Conservation (phyloP, 169 alveolate genomes). For the Plasmodium gonderi region DNA sequence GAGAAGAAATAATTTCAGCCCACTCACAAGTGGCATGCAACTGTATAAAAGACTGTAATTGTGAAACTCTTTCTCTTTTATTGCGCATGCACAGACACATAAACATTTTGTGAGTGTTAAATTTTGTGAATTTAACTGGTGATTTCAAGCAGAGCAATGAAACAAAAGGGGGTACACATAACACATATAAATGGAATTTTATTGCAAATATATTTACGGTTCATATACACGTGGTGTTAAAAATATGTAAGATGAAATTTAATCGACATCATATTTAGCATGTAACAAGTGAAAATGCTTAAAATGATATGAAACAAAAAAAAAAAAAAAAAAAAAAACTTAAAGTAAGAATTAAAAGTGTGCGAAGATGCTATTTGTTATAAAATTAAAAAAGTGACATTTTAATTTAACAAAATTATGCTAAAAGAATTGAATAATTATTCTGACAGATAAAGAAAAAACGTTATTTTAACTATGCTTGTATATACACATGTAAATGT, state of each 20-base stretch:
- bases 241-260: background rate
- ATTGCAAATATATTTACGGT: background rate
- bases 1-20: background rate
- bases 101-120: background rate
- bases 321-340: background rate
- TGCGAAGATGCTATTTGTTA: background rate
- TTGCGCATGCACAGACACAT: background rate
- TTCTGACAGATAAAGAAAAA: background rate
- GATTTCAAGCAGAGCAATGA: background rate
- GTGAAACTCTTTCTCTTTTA: background rate
- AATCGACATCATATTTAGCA: background rate
- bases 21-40: constrained; percentile 9
- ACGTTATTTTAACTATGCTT: background rate
- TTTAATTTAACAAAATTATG: background rate
- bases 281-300: background rate
- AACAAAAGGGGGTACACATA: background rate
- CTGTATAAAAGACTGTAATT: background rate
- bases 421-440: background rate
- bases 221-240: background rate
- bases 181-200: background rate
- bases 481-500: too few relatives aligned
- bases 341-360: background rate
- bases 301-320: background rate
- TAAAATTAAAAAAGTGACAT: background rate
- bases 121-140: background rate